phyloP scores from a whole-genome alignment of 345 rosid genomes.

The Hibiscus syriacus region DNA sequence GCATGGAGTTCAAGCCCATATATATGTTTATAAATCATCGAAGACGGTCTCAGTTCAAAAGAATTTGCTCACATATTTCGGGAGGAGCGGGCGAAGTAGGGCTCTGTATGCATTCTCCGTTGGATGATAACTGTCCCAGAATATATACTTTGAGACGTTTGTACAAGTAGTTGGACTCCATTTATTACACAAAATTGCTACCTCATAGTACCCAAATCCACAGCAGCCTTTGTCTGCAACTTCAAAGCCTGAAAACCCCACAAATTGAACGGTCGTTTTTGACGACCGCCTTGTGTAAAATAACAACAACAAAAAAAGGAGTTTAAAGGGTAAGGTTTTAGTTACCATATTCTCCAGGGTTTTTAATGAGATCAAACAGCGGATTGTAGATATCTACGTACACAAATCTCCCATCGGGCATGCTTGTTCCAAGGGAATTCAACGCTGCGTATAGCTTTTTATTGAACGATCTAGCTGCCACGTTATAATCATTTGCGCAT shows the following conservation, averaged over 20 bases:
- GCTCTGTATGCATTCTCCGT: conserved; percentile 57
- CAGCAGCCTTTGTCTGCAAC: conserved; percentile 51
- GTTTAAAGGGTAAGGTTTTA: too few relatives aligned
- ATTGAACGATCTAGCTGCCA: conserved; percentile 36
- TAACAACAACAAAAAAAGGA: too few relatives aligned
- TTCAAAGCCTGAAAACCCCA: too few relatives aligned
- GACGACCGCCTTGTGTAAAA: too few relatives aligned
- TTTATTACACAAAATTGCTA: conserved; percentile 38
- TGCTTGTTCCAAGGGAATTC: conserved; percentile 23
- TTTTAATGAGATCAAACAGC: conserved; percentile 39
- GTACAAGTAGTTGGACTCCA: conserved; percentile 27
- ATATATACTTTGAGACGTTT: conserved; percentile 36
- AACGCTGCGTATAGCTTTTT: conserved; percentile 21
- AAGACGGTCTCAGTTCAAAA: too few relatives aligned
- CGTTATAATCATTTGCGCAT: conserved; percentile 26
- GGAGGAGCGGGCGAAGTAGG: too few relatives aligned
- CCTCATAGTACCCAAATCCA: conserved; percentile 37
- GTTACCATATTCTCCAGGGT: too few relatives aligned
- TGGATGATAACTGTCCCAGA: conserved; percentile 76
- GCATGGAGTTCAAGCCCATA: too few relatives aligned
- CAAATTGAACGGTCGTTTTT: too few relatives aligned
- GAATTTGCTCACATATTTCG: too few relatives aligned
- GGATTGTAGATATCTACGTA: conserved; percentile 51
- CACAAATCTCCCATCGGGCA: conserved; percentile 24
- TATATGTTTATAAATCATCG: not conserved